phyloP scores from a whole-genome alignment of 2,329 filamentous ascomycete species.

The Seiridium unicorne region DNA sequence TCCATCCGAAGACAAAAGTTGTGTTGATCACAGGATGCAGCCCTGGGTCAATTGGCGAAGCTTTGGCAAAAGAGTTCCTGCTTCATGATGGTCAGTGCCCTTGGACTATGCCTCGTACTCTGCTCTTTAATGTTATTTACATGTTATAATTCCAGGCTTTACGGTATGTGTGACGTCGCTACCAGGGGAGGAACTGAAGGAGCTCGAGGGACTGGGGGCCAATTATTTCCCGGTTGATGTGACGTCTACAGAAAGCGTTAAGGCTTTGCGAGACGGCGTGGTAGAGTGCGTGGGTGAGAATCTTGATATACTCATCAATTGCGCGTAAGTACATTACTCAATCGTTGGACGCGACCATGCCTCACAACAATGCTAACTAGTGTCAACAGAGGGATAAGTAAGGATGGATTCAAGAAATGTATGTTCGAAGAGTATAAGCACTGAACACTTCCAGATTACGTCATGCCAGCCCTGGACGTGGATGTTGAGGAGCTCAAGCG shows the following conservation, averaged over 20 bases:
- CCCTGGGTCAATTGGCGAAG: constrained; percentile 13
- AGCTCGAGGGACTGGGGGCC: constrained; percentile 8
- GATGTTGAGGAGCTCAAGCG: constrained; percentile 11
- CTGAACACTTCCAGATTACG: constrained; percentile 3
- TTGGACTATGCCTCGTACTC: not conserved
- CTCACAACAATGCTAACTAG: not conserved
- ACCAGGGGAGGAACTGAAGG: constrained; percentile 3
- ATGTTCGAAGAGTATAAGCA: not conserved
- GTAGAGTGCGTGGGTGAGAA: constrained; percentile 2
- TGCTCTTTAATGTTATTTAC: not conserved
- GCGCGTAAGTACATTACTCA: constrained; percentile 10
- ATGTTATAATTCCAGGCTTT: constrained; percentile 1
- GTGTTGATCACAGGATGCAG: constrained; percentile 14
- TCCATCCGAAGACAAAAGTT: constrained; percentile 2
- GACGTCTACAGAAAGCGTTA: not conserved
- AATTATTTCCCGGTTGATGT: not conserved
- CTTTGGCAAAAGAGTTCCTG: constrained; percentile 12
- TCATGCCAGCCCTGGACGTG: constrained; percentile 13
- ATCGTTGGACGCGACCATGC: not conserved
- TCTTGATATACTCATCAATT: constrained; percentile 14
- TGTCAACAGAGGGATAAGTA: not conserved
- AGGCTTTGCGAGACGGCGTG: not conserved
- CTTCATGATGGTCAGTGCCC: constrained; percentile 4
- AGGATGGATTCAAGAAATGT: not conserved
- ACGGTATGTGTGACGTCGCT: constrained; percentile 12